Evolutionary conservation across 2,329 filamentous ascomycete genomes (phyloP), one percentile per base, ranked within the genome.

Genomic region (Pestalotiopsis sp.): DNA sequence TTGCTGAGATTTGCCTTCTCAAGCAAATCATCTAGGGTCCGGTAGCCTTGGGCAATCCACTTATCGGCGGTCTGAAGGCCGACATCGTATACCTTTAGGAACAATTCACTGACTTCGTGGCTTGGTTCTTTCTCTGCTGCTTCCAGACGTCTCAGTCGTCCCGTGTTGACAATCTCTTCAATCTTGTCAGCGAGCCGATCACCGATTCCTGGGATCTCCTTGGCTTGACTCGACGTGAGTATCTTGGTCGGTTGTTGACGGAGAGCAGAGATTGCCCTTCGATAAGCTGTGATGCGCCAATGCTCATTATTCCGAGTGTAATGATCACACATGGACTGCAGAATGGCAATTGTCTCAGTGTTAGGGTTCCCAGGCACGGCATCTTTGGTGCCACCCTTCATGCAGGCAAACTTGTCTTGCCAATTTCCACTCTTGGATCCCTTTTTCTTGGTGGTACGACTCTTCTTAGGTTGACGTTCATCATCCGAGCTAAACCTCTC

Each of bases 141-240:
- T 40, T 97, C 91, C 0, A 98, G 84, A 48, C 91, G 86, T 56
- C 86, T 86, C 0, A 98, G 85, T 30, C 85, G 84, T 73, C 93
- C 87, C 0, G 93, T 97, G 52, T 85, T 84, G 2, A 89, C 92
- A 57, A 98, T 97, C 76, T 98, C 95, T 73, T 96, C 93, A 70
- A 98, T 96, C 78, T 97, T 97, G 30, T 87, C 83, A 0, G 94
- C 94, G 1, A 98, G 81, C 1, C 92, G 86, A 11, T 83, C 74
- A 7, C 94, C 94, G 44, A 98, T 89, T 68, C 85, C 86, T 0
- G 89, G 88, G 1, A 98, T 83, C 1, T 80, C 78, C 11, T 85
- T 80, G 0, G 94, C 95, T 77, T 97, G 86, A 62, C 89, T 85
- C 68, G 87, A 89, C 0, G 91, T 94, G 3, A 79, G 82, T 68